A percentile compares a stretch with the other conserved stretches of the same genome.
Conservation (phyloP, 2,329 filamentous ascomycete genomes). For the Aspergillus sp. region DNA sequence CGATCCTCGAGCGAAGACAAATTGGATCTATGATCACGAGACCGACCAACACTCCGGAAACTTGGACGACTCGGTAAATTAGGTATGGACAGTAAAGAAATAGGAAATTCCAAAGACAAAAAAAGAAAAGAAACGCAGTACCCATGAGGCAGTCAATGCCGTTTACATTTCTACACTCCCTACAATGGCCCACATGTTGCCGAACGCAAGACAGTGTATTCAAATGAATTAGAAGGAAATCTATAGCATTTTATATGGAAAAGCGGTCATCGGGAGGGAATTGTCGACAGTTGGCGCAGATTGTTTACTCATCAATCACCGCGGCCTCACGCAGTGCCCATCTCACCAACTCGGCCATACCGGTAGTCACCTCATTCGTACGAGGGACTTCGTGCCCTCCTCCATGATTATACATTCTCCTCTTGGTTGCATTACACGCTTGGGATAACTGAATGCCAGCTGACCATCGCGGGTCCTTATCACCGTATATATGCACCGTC, state of each 20-base stretch:
- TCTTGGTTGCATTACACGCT: slow-evolving; percentile 34
- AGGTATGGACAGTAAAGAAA: not conserved
- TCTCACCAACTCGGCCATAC: slow-evolving; percentile 35
- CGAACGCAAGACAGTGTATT: no score
- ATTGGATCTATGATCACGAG: not conserved
- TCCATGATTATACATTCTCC: slow-evolving; percentile 41
- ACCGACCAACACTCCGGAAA: not conserved
- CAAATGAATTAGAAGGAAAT: not conserved
- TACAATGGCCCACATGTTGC: no score
- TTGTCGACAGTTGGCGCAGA: no score
- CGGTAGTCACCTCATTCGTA: slow-evolving; percentile 29
- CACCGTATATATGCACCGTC: slow-evolving; percentile 47
- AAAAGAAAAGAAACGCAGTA: no score
- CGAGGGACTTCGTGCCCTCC: slow-evolving; percentile 50
- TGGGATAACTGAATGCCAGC: slow-evolving; percentile 42
- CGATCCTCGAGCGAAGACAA: slow-evolving; percentile 13
- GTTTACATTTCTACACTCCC: no score
- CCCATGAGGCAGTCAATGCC: no score
- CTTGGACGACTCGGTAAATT: not conserved
- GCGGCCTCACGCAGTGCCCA: slow-evolving; percentile 30
- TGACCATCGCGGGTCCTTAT: slow-evolving; percentile 43
- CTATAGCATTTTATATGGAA: not conserved
- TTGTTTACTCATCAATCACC: not conserved
- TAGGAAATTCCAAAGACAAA: no score
- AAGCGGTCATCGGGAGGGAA: not conserved